phyloP scores from a whole-genome alignment of 768 basidiomycete species.

The Kwoniella sp. region DNA sequence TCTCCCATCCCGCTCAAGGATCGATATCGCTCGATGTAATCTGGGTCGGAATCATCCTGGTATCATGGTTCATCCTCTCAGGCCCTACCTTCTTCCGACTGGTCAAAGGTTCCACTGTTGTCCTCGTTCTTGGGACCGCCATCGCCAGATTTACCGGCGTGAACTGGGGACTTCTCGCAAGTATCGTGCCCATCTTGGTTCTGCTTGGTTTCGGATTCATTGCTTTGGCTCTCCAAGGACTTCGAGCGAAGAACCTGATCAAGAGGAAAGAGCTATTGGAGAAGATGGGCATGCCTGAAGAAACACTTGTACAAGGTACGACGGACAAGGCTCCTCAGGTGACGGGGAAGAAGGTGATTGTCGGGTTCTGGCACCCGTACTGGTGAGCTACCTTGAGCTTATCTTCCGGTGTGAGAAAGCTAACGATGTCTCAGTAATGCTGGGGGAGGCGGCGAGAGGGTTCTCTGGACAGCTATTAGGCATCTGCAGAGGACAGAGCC shows the following conservation, averaged over 20 bases:
- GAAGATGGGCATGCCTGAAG: slow-evolving; percentile 33
- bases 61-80: slow-evolving; percentile 38
- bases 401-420: background rate
- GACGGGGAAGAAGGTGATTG: slow-evolving; percentile 54
- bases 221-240: slow-evolving; percentile 18
- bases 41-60: slow-evolving; percentile 56
- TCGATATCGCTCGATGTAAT: slow-evolving; percentile 69
- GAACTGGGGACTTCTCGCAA: slow-evolving; percentile 43
- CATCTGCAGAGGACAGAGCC: slow-evolving; percentile 63
- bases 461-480: slow-evolving; percentile 87
- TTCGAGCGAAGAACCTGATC: slow-evolving; percentile 34
- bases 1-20: slow-evolving; percentile 65
- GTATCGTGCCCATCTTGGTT: slow-evolving; percentile 40
- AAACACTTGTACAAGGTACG: slow-evolving; percentile 35
- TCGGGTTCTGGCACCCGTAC: slow-evolving; percentile 94
- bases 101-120: slow-evolving; percentile 21
- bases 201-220: slow-evolving; percentile 33
- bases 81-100: slow-evolving; percentile 6
- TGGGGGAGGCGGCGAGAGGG: slow-evolving; percentile 93
- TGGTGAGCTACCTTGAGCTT: slow-evolving; percentile 63
- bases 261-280: slow-evolving; percentile 37
- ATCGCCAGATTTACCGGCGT: slow-evolving; percentile 28
- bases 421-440: slow-evolving; percentile 68
- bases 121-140: slow-evolving; percentile 6
- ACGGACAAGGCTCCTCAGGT: slow-evolving; percentile 29